phyloP scores from a whole-genome alignment of 2,329 filamentous ascomycete genomes.

The Juglanconis oblonga region DNA sequence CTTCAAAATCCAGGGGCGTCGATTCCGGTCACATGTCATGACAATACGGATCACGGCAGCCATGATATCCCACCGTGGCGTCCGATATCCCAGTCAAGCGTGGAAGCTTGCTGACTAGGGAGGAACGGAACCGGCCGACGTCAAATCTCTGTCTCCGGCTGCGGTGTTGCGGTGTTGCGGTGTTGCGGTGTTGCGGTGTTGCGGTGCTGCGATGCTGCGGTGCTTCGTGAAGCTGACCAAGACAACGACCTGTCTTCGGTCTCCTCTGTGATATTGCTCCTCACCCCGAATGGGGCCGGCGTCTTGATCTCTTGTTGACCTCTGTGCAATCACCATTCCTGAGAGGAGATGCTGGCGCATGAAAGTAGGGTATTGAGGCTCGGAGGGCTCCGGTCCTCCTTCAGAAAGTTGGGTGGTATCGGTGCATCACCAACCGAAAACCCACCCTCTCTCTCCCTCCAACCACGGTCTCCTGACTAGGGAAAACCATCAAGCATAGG shows the following conservation, averaged over 20 bases:
- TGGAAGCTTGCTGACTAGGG: constrained; percentile 1
- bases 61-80: not conserved
- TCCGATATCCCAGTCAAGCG: not conserved
- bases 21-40: not conserved
- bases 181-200: too few species aligned
- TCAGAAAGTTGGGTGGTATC: too few species aligned
- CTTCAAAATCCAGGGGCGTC: not conserved
- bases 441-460: not conserved
- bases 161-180: too few species aligned
- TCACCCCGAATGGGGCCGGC: too few species aligned
- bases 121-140: constrained; percentile 14
- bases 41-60: not conserved
- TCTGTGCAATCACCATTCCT: too few species aligned
- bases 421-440: not conserved
- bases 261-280: too few species aligned
- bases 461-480: not conserved
- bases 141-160: not conserved
- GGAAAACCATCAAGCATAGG: not conserved
- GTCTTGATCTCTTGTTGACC: too few species aligned
- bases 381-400: not conserved
- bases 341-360: too few species aligned
- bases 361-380: not conserved
- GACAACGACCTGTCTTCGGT: too few species aligned
- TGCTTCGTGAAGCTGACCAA: not conserved
- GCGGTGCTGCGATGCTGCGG: too few species aligned